Conservation (phyloP, 805 yeast genomes). For the Helenozyma baotianmanensis region DNA sequence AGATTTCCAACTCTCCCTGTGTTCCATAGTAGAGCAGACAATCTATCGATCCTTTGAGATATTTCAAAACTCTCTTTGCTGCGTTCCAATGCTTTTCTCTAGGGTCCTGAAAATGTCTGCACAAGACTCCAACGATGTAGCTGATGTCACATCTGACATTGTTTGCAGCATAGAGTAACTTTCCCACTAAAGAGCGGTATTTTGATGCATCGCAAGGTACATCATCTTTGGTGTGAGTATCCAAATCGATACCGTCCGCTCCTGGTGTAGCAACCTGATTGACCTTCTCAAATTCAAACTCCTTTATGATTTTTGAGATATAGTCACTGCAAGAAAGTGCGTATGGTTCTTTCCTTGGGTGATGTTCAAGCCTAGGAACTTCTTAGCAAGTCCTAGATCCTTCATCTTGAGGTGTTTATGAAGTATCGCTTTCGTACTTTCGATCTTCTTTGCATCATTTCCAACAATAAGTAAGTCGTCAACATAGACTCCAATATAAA, state of each 20-base stretch:
- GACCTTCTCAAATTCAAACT: too few species aligned
- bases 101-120: not conserved
- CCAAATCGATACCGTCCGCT: too few species aligned
- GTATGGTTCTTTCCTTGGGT: too few species aligned
- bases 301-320: too few species aligned
- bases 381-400: not conserved
- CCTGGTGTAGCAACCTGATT: too few species aligned
- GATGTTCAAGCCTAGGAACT: not conserved
- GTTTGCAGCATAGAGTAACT: conserved; percentile 2
- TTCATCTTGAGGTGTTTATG: conserved; percentile 1
- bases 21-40: not conserved
- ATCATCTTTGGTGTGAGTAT: not conserved
- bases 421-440: not conserved
- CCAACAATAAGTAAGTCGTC: conserved; percentile 1
- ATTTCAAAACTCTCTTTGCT: not conserved
- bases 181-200: conserved; percentile 1
- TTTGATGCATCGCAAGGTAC: conserved; percentile 1
- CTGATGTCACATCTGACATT: conserved; percentile 2
- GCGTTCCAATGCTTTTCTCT: not conserved
- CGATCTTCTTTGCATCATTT: not conserved
- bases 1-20: not conserved
- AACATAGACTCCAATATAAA: not conserved
- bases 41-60: not conserved
- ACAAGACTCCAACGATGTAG: conserved; percentile 1
- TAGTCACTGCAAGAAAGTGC: too few species aligned